Base-by-base conservation (phyloP, 1,284 basidiomycete genomes). In the Sporisorium iseilematis-ciliati region DNA sequence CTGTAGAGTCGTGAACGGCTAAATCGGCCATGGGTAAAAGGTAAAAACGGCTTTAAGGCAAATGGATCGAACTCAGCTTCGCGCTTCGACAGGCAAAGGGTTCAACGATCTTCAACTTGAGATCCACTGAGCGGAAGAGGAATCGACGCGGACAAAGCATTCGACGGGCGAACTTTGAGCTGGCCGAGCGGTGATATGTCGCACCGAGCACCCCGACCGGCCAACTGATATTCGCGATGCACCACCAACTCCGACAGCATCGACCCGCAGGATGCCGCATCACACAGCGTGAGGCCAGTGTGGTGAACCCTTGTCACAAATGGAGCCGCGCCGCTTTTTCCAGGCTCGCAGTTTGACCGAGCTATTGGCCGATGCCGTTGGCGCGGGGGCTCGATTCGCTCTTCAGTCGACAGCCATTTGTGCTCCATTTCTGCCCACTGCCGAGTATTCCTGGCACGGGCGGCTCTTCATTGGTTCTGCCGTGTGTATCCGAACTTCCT, bases 181-280 rank as follows among this genome's bases (percentile, higher is more conserved):
- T n/a, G 35, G 26, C 16, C 16, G 18, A 18, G 26, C 26, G 46
- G 46, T 31, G 46, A 48, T 40, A 52, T 35, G 33, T 14, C n/a
- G 50, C 50, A 35, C 35, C 50, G 50, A 52, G 14, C 12, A 50
- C 26, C 31, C 49, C 33, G 50, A 52, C 50, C 50, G 50, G 50
- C 18, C 20, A 52, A 52, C 14, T 23, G 5, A 20, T 1, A 16
- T 46, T 10, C 21, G 12, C 16, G 11, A 18, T 45, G 43, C n/a
- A n/a, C n/a, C 26, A 25, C 45, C 25, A 46, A 26, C 25, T 29
- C 4, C 45, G 45, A 46, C 20, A 18, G 45, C 25, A 10, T n/a
- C n/a, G n/a, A n/a, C n/a, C n/a, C n/a, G n/a, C 7, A 43, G 42
- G 26, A 18, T 31, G 46, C 16, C 8, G 46, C 21, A n/a, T 29